Percentiles rank a stretch among this genome's conserved stretches.
Conservation (phyloP, 495 filamentous ascomycete species). For the Thozetella sp. region DNA sequence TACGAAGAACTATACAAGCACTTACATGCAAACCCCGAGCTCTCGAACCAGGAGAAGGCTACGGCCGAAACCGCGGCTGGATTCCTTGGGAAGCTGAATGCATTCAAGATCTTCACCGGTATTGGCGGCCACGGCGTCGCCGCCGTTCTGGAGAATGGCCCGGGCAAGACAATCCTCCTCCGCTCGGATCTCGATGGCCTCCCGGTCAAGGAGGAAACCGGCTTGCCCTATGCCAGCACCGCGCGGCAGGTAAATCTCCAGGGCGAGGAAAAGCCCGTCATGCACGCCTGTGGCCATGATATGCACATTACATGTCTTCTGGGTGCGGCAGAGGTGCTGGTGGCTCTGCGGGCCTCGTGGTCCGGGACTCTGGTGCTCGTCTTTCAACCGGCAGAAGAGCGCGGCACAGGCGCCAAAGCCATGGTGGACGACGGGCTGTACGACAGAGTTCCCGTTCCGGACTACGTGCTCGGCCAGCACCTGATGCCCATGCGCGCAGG, state of each 20-base stretch:
- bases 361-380: constrained; percentile 55
- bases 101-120: constrained; percentile 43
- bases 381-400: constrained; percentile 67
- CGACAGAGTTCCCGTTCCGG: constrained; percentile 49
- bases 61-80: constrained; percentile 42
- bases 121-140: constrained; percentile 62
- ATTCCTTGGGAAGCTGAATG: constrained; percentile 31
- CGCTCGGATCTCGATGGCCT: constrained; percentile 66
- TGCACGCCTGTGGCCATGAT: constrained; percentile 74
- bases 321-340: constrained; percentile 47
- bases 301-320: constrained; percentile 58
- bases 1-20: constrained; percentile 49
- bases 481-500: constrained; percentile 41
- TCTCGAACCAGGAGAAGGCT: constrained; percentile 48
- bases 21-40: constrained; percentile 51
- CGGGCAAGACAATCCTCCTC: constrained; percentile 53
- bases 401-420: constrained; percentile 52
- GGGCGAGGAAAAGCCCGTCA: constrained; percentile 52
- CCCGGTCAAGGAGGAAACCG: constrained; percentile 58
- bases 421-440: constrained; percentile 68
- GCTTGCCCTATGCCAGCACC: constrained; percentile 55
- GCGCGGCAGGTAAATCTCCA: constrained; percentile 35
- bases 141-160: constrained; percentile 57
- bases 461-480: constrained; percentile 61
- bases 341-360: constrained; percentile 45